phyloP scores from a whole-genome alignment of 2,329 filamentous ascomycete genomes.

The Monosporascus sp. region DNA sequence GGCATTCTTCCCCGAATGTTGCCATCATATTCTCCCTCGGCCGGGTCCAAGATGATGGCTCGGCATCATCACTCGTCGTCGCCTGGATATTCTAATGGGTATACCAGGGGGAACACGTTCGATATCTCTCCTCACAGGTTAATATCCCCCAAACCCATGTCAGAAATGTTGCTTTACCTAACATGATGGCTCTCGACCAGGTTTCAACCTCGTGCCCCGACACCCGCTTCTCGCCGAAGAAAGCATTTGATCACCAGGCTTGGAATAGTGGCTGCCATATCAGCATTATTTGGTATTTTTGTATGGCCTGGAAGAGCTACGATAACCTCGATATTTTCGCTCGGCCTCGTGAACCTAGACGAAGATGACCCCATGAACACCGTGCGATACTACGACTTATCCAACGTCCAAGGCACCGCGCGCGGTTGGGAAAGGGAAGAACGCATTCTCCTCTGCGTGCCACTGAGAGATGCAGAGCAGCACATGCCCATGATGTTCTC shows the following conservation, averaged over 20 bases:
- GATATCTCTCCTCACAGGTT: slow-evolving; percentile 88
- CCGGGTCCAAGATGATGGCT: slow-evolving; percentile 69
- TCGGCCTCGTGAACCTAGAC: slow-evolving; percentile 62
- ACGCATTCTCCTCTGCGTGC: slow-evolving; percentile 89
- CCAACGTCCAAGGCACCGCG: slow-evolving; percentile 83
- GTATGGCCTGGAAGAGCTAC: slow-evolving; percentile 63
- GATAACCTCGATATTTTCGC: slow-evolving; percentile 56
- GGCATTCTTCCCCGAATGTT: slow-evolving; percentile 41
- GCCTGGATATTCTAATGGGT: slow-evolving; percentile 75
- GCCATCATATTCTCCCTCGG: slow-evolving; percentile 49
- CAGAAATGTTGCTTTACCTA: slow-evolving; percentile 6
- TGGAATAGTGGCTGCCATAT: slow-evolving; percentile 49
- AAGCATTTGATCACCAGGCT: slow-evolving; percentile 67
- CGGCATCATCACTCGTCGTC: slow-evolving; percentile 56
- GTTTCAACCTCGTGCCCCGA: slow-evolving; percentile 79
- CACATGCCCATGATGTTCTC: slow-evolving; percentile 98
- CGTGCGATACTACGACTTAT: slow-evolving; percentile 93
- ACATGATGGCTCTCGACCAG: slow-evolving; percentile 38
- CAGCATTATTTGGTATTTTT: slow-evolving; percentile 67
- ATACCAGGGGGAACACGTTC: slow-evolving; percentile 71
- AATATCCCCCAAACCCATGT: slow-evolving; percentile 31
- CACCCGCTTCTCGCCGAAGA: slow-evolving; percentile 64
- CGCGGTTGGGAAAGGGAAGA: slow-evolving; percentile 96
- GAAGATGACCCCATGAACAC: slow-evolving; percentile 82
- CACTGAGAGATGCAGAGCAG: slow-evolving; percentile 83